phyloP scores from a whole-genome alignment of 805 yeast genomes.

The Wickerhamiella kurtzmanii region DNA sequence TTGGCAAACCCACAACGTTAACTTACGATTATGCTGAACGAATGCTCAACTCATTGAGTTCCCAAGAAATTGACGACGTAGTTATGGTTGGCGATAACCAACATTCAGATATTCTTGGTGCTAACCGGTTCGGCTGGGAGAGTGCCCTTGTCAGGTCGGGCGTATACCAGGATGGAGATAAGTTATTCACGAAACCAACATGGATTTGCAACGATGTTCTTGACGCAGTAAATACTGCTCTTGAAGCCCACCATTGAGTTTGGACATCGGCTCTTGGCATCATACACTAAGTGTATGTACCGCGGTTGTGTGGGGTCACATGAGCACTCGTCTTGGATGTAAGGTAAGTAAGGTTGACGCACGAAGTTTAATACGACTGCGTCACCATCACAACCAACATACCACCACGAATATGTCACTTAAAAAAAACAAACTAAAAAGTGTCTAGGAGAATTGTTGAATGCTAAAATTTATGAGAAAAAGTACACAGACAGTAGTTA shows the following conservation, averaged over 20 bases:
- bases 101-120: constrained; percentile 83
- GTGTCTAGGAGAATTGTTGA: neutral
- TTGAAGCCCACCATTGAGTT: constrained; percentile 1
- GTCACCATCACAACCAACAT: too few species aligned
- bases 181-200: constrained; percentile 33
- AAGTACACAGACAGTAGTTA: neutral
- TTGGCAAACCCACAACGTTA: constrained; percentile 82
- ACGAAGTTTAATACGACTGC: too few species aligned
- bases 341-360: neutral
- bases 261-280: neutral
- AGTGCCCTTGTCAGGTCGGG: constrained; percentile 78
- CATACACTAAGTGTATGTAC: neutral
- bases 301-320: neutral
- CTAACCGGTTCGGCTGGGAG: constrained; percentile 77
- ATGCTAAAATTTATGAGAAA: neutral
- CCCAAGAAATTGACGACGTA: constrained; percentile 34
- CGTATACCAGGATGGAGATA: constrained; percentile 50
- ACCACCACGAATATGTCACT: too few species aligned
- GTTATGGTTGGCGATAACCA: constrained; percentile 98
- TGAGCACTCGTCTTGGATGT: neutral
- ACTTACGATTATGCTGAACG: constrained; percentile 76
- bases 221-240: constrained; percentile 33
- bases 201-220: constrained; percentile 38
- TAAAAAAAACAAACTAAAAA: neutral
- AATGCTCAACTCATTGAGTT: constrained; percentile 55